Percentiles rank a stretch among this genome's conserved stretches.
phyloP scores from a whole-genome alignment of 148 eudicot genomes.

The Chenopodium formosanum region DNA sequence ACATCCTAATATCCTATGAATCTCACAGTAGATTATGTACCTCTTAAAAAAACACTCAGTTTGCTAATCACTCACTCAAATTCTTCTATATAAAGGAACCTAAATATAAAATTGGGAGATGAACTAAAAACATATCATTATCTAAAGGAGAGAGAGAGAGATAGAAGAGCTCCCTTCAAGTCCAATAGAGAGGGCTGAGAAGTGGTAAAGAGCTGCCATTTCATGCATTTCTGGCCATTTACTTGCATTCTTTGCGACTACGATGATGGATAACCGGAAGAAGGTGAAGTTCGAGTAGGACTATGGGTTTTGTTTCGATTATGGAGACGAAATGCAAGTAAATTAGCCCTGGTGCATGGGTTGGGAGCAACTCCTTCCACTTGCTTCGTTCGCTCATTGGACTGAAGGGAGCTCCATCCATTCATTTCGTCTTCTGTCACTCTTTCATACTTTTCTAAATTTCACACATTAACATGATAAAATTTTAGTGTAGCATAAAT shows the following conservation, averaged over 20 bases:
- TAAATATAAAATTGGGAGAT: background rate
- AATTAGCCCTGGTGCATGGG: conserved; percentile 52
- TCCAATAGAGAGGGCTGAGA: conserved; percentile 64
- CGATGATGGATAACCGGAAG: background rate
- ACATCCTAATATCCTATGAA: background rate
- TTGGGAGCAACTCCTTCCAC: conserved; percentile 68
- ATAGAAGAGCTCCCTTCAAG: conserved; percentile 57
- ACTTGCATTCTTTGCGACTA: background rate
- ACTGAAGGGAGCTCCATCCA: conserved; percentile 81
- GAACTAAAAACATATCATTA: background rate
- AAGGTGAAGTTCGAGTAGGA: background rate
- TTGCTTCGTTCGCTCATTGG: conserved; percentile 59
- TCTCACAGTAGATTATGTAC: background rate
- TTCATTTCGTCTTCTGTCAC: conserved; percentile 7
- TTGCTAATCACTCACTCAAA: background rate
- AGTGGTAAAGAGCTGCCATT: conserved; percentile 65
- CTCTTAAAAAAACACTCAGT: background rate
- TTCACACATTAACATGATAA: background rate
- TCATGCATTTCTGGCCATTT: conserved; percentile 56
- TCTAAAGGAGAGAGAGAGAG: background rate
- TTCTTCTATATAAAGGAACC: background rate
- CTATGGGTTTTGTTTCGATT: background rate
- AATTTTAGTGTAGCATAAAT: background rate
- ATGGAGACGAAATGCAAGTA: conserved; percentile 19
- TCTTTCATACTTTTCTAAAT: background rate